Conservation (phyloP, 371 early-diverging fungal genomes). For the Actinomucor elegans region DNA sequence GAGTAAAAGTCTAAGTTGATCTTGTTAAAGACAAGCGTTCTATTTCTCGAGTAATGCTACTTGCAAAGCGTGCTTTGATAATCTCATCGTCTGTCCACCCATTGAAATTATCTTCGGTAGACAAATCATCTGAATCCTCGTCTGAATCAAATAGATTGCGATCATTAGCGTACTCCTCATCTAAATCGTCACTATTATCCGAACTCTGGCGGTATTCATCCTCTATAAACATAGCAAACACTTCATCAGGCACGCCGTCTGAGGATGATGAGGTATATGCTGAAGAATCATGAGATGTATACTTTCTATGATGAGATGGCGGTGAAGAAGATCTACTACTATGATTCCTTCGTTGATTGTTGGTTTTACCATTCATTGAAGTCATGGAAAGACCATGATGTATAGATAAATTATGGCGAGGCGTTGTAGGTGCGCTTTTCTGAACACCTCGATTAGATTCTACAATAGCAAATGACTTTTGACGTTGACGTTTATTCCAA, state of each 20-base stretch:
- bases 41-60: background rate
- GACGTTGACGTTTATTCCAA: constrained; percentile 85
- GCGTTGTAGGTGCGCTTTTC: constrained; percentile 4
- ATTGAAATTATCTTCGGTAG: constrained; percentile 19
- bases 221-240: constrained; percentile 12
- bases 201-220: constrained; percentile 4
- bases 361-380: background rate
- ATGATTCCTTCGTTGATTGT: background rate
- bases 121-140: constrained; percentile 11
- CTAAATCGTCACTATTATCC: constrained; percentile 9
- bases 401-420: background rate
- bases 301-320: background rate
- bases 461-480: constrained; percentile 64
- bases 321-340: constrained; percentile 8
- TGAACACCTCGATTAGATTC: constrained; percentile 26
- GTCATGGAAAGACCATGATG: constrained; percentile 4
- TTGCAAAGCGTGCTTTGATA: constrained; percentile 8
- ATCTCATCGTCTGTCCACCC: constrained; percentile 54
- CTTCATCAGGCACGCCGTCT: constrained; percentile 7
- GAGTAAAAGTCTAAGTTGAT: too few species aligned
- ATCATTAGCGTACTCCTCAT: background rate
- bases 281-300: background rate
- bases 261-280: background rate
- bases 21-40: too few species aligned
- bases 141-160: constrained; percentile 6